A percentile compares a stretch with the other conserved stretches of the same genome.
Evolutionary conservation across 176 grass and related monocot genomes (phyloP).

Genomic region (Ensete glaucum): DNA sequence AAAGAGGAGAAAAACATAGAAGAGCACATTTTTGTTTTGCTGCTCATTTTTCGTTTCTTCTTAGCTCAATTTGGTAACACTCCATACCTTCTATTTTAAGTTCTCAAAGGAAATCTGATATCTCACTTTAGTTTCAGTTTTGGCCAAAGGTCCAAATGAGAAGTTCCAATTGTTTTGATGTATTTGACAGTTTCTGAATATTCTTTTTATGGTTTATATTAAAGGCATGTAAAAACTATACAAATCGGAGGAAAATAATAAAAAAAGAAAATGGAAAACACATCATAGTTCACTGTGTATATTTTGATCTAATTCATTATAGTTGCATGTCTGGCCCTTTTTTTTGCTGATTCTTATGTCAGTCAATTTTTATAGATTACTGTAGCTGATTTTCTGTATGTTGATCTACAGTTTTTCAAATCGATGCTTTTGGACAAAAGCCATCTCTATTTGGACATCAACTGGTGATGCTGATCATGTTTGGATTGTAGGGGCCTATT

Average conservation of each 20-base stretch:
- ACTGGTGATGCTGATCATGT: conserved; percentile 87
- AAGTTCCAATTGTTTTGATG: neutral
- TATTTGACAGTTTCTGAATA: no score
- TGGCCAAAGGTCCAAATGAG: no score
- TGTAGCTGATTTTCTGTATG: neutral
- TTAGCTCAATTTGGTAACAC: neutral
- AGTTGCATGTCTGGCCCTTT: neutral
- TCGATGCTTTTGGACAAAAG: conserved; percentile 94
- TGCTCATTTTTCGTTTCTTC: neutral
- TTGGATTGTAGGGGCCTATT: conserved; percentile 92
- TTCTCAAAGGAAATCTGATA: neutral
- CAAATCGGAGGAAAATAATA: no score
- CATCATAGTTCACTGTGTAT: no score
- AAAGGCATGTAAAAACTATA: no score
- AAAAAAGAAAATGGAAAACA: no score
- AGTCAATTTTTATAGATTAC: neutral
- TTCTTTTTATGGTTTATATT: no score
- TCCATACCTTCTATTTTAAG: neutral
- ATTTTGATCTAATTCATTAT: no score
- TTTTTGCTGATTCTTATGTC: neutral
- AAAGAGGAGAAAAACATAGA: neutral
- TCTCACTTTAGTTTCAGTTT: neutral
- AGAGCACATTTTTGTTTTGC: no score
- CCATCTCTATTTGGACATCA: conserved; percentile 95
- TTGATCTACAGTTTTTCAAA: conserved; percentile 66